Evolutionary conservation across 2,329 filamentous ascomycete species (phyloP).

Genomic region (Ramularia endophylla): DNA sequence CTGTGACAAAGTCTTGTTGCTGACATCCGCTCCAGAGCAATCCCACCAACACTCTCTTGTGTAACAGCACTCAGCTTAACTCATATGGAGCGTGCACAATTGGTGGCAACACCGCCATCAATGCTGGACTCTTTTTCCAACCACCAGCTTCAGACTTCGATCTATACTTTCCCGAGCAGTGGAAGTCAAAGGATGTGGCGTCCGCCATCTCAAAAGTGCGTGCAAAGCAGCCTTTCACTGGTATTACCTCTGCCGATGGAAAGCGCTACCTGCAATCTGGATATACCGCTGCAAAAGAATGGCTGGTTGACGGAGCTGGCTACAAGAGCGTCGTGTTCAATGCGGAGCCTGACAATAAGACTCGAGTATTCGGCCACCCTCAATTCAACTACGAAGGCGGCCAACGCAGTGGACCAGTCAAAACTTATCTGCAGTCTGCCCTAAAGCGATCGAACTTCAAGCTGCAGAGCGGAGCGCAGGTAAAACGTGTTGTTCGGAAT

Average conservation of each 20-base stretch:
- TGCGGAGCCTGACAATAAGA: conserved; percentile 43
- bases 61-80: conserved; percentile 37
- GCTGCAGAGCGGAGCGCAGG: conserved; percentile 50
- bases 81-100: conserved; percentile 44
- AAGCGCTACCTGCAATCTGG: conserved; percentile 46
- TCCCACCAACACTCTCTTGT: conserved; percentile 37
- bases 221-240: conserved; percentile 49
- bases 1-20: too few species aligned
- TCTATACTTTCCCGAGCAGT: conserved; percentile 46
- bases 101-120: conserved; percentile 56
- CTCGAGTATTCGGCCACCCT: conserved; percentile 44
- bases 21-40: background rate
- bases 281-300: conserved; percentile 43
- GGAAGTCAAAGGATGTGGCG: conserved; percentile 47
- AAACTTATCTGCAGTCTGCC: conserved; percentile 47
- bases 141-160: conserved; percentile 57
- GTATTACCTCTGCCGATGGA: conserved; percentile 54
- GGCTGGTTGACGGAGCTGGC: conserved; percentile 46
- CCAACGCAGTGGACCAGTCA: conserved; percentile 39
- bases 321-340: conserved; percentile 46
- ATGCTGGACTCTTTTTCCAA: conserved; percentile 54
- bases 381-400: conserved; percentile 38
- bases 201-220: conserved; percentile 43
- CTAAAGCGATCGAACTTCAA: conserved; percentile 47
- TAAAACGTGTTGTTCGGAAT: conserved; percentile 43